Evolutionary conservation across 495 filamentous ascomycete species (phyloP), one percentile per base, ranked within the genome.

Genomic region (Aspergillus olivimuriae): DNA sequence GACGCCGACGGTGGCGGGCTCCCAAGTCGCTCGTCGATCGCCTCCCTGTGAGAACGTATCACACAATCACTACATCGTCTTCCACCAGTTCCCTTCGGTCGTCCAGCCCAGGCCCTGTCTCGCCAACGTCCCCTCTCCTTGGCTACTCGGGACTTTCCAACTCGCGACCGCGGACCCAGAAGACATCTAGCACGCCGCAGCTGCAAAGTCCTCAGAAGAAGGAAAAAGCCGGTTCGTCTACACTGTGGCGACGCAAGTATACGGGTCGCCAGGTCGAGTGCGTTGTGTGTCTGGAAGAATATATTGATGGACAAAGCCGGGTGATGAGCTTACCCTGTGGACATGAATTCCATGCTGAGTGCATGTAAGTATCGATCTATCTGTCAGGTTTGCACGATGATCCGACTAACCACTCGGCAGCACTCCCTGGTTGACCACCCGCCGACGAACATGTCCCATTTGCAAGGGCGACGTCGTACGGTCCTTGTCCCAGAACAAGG

Each of bases 311-410:
- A 21, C 81, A 97, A 53, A 95, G 89, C 59, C 72, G 79, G 44
- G 94, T 98, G 14, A 98, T 98, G 92, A 95, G 87, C 51, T 68
- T 98, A 39, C 92, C 92, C n/a, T 98, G 92, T 65, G 92, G 92
- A 17, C 92, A 98, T 58, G 92, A 98, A 56, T 98, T 98, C 63
- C 92, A 98, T 61, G 91, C 73, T 26, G 89, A 92, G 54, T 98
- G 92, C 89, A 97, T 98, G 90, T 96, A 75, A 84, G 91, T 83
- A 24, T 42, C 28, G 28, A 26, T 37, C 52, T 30, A 28, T n/a
- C n/a, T 14, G 21, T 15, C 8, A 18, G 33, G 30, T 24, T 11
- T 30, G 12, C 3, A 3, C 24, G 24, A 1, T 18, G 8, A 41
- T 51, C 44, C n/a, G n/a, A 34, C 49, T 63, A 52, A 60, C 45